Evolutionary conservation across 495 filamentous ascomycete genomes (phyloP), one percentile per base, ranked within the genome.

Genomic region (Neurospora africana): DNA sequence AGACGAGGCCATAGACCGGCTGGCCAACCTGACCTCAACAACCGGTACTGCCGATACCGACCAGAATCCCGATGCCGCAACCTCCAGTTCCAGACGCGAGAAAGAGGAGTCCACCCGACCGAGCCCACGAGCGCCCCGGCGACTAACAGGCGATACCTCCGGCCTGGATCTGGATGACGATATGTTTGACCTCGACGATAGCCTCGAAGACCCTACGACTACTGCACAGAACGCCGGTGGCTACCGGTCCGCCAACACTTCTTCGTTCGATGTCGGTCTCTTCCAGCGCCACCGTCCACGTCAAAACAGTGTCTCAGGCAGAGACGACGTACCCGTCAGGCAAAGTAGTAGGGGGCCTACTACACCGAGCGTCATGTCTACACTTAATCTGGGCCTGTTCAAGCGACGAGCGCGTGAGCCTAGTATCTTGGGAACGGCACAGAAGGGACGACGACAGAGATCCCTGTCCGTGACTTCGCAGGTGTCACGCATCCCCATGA

Each of bases 141-240:
- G 78, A 37, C 73, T 81, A 33, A 79, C 79, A 8, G 53, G 27
- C 15, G 83, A 85, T 36, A 74, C 78, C 8, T 84, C 83, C 13
- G 84, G 84, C 7, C 36, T 86, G 69, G 84, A 86, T 70, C 69
- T 86, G 72, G 84, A 85, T 68, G 84, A 84, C 68, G 75, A 76
- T 6, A 75, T 81, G n/a, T 84, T 85, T 71, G 83, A 82, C 23
- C 74, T 85, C 19, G 80, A 85, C 69, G 82, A 84, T 36, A 84
- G 79, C 33, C 74, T 86, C 30, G 80, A 81, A 9, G 73, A 75
- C 58, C 72, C 72, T 10, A 75, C 76, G n/a, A 76, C 75, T 21
- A 80, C 79, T 0, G 73, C 69, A 1, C 78, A 76, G 4, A 77
- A 74, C 21, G 75, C 76, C 37, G 78, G 75, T 10, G 79, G 78